Conservation (phyloP, 345 rosid genomes). For the Acer negundo region DNA sequence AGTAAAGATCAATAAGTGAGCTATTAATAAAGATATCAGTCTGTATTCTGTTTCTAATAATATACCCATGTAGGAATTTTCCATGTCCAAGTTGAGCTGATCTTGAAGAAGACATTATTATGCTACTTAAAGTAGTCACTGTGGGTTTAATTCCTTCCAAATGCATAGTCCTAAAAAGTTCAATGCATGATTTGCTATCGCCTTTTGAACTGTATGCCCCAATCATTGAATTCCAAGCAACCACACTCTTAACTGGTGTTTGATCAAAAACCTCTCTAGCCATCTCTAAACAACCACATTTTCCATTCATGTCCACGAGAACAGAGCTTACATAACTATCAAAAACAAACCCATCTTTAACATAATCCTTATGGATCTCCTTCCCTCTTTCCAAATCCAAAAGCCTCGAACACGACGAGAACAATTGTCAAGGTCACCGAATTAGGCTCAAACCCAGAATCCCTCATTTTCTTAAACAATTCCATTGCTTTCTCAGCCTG, state of each 20-base stretch:
- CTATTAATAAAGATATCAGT: constrained; percentile 39
- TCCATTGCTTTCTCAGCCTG: constrained; percentile 58
- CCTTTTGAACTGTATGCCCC: constrained; percentile 46
- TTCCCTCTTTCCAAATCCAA: constrained; percentile 65
- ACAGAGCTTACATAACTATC: constrained; percentile 66
- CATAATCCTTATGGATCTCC: constrained; percentile 49
- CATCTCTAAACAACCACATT: constrained; percentile 59
- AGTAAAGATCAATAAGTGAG: constrained; percentile 62
- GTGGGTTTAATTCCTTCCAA: constrained; percentile 52
- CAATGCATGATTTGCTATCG: constrained; percentile 53
- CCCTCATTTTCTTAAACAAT: constrained; percentile 51
- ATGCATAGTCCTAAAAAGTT: constrained; percentile 55
- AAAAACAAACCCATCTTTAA: constrained; percentile 31
- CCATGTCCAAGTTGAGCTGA: constrained; percentile 57
- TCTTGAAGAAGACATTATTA: constrained; percentile 61
- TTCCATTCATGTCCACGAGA: constrained; percentile 75
- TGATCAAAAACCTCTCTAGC: constrained; percentile 56
- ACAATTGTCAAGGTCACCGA: constrained; percentile 55
- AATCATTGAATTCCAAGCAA: constrained; percentile 74
- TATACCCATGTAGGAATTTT: constrained; percentile 54
- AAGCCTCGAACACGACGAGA: constrained; percentile 63
- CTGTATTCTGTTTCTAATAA: constrained; percentile 39
- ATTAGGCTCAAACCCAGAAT: constrained; percentile 58
- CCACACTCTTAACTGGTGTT: constrained; percentile 44
- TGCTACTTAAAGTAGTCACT: constrained; percentile 55